Conservation (phyloP, 192 early-diverging fungal genomes). For the Chytriomyces sp. region DNA sequence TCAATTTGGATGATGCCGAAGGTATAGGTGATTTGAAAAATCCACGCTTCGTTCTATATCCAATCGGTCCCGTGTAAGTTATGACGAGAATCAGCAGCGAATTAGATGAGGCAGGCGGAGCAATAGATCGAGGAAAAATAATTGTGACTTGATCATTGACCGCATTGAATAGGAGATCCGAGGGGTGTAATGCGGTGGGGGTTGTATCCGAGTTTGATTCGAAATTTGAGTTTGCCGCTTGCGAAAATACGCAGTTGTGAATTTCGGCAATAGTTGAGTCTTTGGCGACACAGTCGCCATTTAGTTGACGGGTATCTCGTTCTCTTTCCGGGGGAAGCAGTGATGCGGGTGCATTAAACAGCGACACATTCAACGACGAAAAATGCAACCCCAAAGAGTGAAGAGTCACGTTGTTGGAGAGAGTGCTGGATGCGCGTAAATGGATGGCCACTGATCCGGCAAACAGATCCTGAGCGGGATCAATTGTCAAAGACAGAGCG, state of each 20-base stretch:
- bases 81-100: slow-evolving; percentile 9
- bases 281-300: neutral
- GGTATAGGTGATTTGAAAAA: slow-evolving; percentile 19
- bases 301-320: neutral
- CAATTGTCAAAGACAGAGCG: neutral
- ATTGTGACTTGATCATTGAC: slow-evolving; percentile 12
- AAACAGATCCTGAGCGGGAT: neutral
- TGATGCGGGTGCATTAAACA: neutral
- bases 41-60: slow-evolving; percentile 14
- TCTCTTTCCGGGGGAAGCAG: neutral
- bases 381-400: neutral
- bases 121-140: neutral
- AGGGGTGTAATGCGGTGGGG: slow-evolving; percentile 1
- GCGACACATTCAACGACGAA: neutral
- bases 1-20: neutral
- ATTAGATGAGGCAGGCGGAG: neutral
- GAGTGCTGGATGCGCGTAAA: neutral
- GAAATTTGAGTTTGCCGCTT: neutral
- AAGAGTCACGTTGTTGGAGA: slow-evolving; percentile 3
- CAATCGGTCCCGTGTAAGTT: slow-evolving; percentile 21
- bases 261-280: neutral
- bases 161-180: neutral
- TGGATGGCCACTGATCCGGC: slow-evolving; percentile 5
- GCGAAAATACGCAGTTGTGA: neutral
- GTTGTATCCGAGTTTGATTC: neutral